Percentiles rank a stretch among this genome's conserved stretches.
Conservation (phyloP, 495 filamentous ascomycete species). For the Podospora sp. region DNA sequence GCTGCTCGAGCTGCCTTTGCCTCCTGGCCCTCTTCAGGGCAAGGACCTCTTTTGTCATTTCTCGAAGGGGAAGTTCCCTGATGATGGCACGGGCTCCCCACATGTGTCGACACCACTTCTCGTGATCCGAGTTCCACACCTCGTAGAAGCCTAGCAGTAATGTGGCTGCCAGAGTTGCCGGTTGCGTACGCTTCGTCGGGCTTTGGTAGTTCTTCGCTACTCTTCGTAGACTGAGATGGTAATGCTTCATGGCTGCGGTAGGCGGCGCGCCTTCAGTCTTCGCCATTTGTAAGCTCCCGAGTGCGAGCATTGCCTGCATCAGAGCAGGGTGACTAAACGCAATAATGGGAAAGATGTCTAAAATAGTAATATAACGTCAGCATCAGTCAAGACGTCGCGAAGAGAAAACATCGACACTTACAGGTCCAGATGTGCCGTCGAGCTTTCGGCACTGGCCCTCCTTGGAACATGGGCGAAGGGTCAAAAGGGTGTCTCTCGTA, state of each 20-base stretch:
- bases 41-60: slow-evolving; percentile 68
- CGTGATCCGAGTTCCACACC: slow-evolving; percentile 90
- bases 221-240: slow-evolving; percentile 79
- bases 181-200: slow-evolving; percentile 68
- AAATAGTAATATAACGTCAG: slow-evolving; percentile 10
- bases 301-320: slow-evolving; percentile 87
- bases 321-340: slow-evolving; percentile 82
- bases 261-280: slow-evolving; percentile 71
- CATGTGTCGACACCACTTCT: slow-evolving; percentile 93
- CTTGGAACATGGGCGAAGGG: slow-evolving; percentile 69
- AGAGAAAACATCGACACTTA: slow-evolving; percentile 30
- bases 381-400: not conserved
- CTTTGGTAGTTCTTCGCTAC: slow-evolving; percentile 74
- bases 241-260: slow-evolving; percentile 86
- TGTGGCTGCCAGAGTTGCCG: slow-evolving; percentile 83
- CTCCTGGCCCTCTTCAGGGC: slow-evolving; percentile 52
- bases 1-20: slow-evolving; percentile 32
- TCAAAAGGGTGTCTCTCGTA: slow-evolving; percentile 85
- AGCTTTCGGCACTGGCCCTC: slow-evolving; percentile 62
- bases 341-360: slow-evolving; percentile 79
- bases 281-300: slow-evolving; percentile 86
- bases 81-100: slow-evolving; percentile 81
- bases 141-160: slow-evolving; percentile 92
- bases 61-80: slow-evolving; percentile 75
- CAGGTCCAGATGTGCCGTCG: slow-evolving; percentile 82